Percentiles rank a stretch among this genome's conserved stretches.
phyloP scores from a whole-genome alignment of 2,329 filamentous ascomycete species.

The Bipolaris zeicola region DNA sequence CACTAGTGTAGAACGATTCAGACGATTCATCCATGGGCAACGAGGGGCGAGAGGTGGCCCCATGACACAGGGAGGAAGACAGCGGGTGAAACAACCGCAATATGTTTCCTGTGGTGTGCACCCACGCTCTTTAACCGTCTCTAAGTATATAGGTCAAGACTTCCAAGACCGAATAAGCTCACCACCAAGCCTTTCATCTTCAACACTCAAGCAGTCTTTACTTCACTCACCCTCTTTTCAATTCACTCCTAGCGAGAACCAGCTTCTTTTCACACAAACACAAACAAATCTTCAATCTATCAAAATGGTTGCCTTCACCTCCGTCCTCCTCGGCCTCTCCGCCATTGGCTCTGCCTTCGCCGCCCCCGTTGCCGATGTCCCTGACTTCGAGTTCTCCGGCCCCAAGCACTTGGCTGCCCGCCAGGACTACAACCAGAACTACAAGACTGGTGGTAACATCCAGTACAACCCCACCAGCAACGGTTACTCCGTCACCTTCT shows the following conservation, averaged over 20 bases:
- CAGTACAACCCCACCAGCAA: slow-evolving; percentile 35
- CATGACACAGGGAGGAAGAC: background rate
- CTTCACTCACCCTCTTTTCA: background rate
- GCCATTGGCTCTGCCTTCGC: slow-evolving; percentile 28
- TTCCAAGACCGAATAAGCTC: slow-evolving; percentile 1
- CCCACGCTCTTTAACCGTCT: slow-evolving; percentile 9
- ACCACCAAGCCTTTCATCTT: slow-evolving; percentile 7
- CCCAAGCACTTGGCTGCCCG: slow-evolving; percentile 24
- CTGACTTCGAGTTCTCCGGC: slow-evolving; percentile 36
- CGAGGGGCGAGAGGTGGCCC: background rate
- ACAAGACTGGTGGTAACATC: slow-evolving; percentile 41
- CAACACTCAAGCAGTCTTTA: background rate
- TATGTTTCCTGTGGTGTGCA: slow-evolving; percentile 6
- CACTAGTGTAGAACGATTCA: background rate
- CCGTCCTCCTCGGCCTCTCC: slow-evolving; percentile 29
- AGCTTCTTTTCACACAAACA: background rate
- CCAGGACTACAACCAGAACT: slow-evolving; percentile 45
- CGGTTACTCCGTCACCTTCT: slow-evolving; percentile 38
- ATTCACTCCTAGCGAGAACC: background rate
- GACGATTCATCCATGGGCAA: background rate
- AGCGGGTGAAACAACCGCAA: slow-evolving; percentile 9
- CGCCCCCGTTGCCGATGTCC: slow-evolving; percentile 31
- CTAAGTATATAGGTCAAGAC: slow-evolving; percentile 8
- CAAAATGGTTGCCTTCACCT: slow-evolving; percentile 36
- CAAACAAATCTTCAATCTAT: background rate